Evolutionary conservation across 192 early-diverging fungal genomes (phyloP).

Genomic region (Podila clonocystis): DNA sequence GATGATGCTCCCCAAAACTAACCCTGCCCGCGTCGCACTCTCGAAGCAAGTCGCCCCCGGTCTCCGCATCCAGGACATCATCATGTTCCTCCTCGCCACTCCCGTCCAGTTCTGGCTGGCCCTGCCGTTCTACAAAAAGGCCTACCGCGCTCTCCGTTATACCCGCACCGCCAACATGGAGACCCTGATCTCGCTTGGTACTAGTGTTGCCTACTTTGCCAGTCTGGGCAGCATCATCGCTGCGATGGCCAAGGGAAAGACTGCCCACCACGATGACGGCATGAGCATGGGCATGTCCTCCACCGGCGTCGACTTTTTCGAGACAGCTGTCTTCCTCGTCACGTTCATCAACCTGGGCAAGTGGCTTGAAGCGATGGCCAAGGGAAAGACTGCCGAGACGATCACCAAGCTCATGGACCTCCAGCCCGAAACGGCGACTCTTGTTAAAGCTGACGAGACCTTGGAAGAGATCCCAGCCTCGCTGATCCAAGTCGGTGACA

Average conservation of each 20-base stretch:
- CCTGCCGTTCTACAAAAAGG: constrained; percentile 71
- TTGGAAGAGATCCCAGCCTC: constrained; percentile 40
- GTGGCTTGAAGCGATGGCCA: constrained; percentile 82
- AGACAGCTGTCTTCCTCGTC: constrained; percentile 79
- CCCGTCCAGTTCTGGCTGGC: constrained; percentile 82
- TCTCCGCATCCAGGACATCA: constrained; percentile 60
- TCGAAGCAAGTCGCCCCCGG: constrained; percentile 64
- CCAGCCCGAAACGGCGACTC: constrained; percentile 73
- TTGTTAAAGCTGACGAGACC: constrained; percentile 59
- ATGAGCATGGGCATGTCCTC: constrained; percentile 10
- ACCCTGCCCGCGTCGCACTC: constrained; percentile 54
- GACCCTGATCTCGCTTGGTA: constrained; percentile 79
- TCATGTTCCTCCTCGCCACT: constrained; percentile 69
- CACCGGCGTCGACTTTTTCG: constrained; percentile 71
- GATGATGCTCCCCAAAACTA: constrained; percentile 67
- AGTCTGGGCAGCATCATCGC: constrained; percentile 63
- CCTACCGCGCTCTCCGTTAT: constrained; percentile 69
- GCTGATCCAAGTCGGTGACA: constrained; percentile 71
- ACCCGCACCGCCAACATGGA: constrained; percentile 82
- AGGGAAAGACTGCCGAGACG: constrained; percentile 80
- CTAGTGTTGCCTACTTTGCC: constrained; percentile 76
- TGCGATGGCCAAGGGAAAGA: constrained; percentile 48
- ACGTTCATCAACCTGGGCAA: constrained; percentile 87
- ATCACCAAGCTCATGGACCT: constrained; percentile 80
- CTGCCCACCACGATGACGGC: constrained; percentile 14